Percentiles rank a stretch among this genome's conserved stretches.
phyloP scores from a whole-genome alignment of 768 basidiomycete genomes.

The Pulveroboletus sp. region DNA sequence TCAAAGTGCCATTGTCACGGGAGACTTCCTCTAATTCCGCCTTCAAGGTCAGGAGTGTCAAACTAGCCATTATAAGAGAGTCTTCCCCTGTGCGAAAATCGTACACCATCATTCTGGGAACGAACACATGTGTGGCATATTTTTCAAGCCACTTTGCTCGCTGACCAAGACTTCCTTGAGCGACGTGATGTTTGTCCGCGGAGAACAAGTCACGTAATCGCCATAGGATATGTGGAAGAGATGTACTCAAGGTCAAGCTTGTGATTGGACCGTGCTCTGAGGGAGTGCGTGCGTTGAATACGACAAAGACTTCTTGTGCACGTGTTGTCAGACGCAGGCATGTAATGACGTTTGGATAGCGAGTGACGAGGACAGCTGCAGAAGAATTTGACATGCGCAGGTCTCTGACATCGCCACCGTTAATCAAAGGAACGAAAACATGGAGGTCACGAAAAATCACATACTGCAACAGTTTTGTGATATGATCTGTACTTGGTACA shows the following conservation, averaged over 20 bases:
- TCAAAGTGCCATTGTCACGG: slow-evolving; percentile 23
- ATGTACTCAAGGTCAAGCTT: slow-evolving; percentile 50
- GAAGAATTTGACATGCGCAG: slow-evolving; percentile 13
- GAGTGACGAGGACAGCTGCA: slow-evolving; percentile 48
- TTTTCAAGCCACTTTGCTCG: slow-evolving; percentile 53
- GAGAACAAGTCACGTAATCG: slow-evolving; percentile 45
- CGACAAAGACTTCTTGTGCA: slow-evolving; percentile 40
- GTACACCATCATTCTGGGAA: slow-evolving; percentile 29
- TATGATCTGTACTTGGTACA: slow-evolving; percentile 32
- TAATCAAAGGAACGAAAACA: slow-evolving; percentile 2
- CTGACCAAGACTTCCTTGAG: slow-evolving; percentile 44
- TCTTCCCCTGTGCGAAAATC: slow-evolving; percentile 25
- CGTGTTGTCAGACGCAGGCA: slow-evolving; percentile 38
- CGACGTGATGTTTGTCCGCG: slow-evolving; percentile 36
- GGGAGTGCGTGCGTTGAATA: slow-evolving; percentile 61
- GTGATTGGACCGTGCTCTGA: slow-evolving; percentile 49
- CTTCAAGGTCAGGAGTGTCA: slow-evolving; percentile 42
- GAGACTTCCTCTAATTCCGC: slow-evolving; percentile 40
- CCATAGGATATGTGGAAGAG: slow-evolving; percentile 36
- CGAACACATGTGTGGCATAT: slow-evolving; percentile 54
- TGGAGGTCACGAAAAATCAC: neutral
- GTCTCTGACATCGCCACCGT: slow-evolving; percentile 17
- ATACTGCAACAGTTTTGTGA: slow-evolving; percentile 25
- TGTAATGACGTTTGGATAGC: slow-evolving; percentile 56
- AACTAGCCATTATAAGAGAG: slow-evolving; percentile 46